A percentile compares a stretch with the other conserved stretches of the same genome.
Conservation (phyloP, 192 early-diverging fungal genomes). For the Cetraspora pellucida region DNA sequence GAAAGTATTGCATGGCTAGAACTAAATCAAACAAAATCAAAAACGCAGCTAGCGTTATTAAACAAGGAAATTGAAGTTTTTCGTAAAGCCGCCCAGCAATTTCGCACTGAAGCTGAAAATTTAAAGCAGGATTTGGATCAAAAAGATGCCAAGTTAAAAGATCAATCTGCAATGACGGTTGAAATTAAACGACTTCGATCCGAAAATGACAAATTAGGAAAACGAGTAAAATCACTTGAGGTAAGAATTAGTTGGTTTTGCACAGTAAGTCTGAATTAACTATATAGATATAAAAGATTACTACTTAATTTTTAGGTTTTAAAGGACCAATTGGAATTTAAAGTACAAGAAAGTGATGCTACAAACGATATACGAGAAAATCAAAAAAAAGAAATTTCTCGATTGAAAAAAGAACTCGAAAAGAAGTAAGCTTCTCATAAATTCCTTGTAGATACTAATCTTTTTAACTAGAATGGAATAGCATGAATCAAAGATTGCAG, state of each 20-base stretch:
- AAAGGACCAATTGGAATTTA: constrained; percentile 7
- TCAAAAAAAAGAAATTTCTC: neutral
- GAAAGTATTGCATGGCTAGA: neutral
- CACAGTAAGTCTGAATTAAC: too few relatives aligned
- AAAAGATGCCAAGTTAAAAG: neutral
- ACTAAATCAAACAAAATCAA: neutral
- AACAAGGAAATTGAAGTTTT: neutral
- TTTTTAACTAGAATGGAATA: neutral
- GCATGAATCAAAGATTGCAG: neutral
- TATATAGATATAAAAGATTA: too few relatives aligned
- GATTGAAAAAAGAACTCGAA: constrained; percentile 10
- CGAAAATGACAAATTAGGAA: constrained; percentile 5
- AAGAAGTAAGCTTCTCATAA: constrained; percentile 12
- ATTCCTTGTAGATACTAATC: neutral
- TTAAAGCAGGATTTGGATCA: constrained; percentile 6
- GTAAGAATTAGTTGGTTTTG: neutral
- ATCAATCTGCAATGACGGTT: neutral
- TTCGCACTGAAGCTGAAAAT: neutral
- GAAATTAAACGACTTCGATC: neutral
- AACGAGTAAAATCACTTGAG: neutral
- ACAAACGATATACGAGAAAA: neutral
- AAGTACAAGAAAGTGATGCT: neutral
- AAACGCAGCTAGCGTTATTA: neutral
- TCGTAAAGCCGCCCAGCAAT: constrained; percentile 1
- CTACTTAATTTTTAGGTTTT: neutral